Base-by-base conservation (phyloP, 2,329 filamentous ascomycete species). In the Penicillium oxalicum region DNA sequence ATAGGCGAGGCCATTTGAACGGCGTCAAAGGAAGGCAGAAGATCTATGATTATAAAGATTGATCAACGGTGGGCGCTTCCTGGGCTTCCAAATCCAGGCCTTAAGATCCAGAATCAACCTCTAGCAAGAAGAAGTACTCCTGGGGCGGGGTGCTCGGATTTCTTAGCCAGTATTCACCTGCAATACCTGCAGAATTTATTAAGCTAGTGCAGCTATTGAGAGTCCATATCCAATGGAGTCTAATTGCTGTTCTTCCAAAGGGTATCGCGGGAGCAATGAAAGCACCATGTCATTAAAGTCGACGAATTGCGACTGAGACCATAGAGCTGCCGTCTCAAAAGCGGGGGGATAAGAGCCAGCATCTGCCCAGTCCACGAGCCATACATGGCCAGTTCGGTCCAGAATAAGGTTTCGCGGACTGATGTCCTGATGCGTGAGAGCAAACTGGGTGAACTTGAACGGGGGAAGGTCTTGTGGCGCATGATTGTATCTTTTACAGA, bases 301-400 rank as follows among this genome's bases (percentile, higher is more conserved):
- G n/a, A 42, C 26, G 40, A 62, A 62, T 12, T 35, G 40, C 5
- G 38, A 37, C 44, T 55, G 52, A 18, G 33, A 46, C 12, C 36
- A 34, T 34, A 59, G 41, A 13, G 57, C 52, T 33, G 53, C 55
- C 9, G 27, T 56, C 47, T 58, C 55, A 40, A 61, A 58, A 8
- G 37, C 58, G 24, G 53, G 55, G 12, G 58, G 57, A 52, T 62
- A 63, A 33, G 58, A 49, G 48, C 53, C 51, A 6, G 58, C 48
- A 52, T 56, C 5, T 36, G 50, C 52, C 58, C 57, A 57, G 40
- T 41, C 40, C 11, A 41, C 13, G 12, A 41, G 18, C 40, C 40
- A 41, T n/a, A 32, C 28, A n/a, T 49, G 11, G 25, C 38, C 52
- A 40, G 51, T 6, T 9, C 26, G 9, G 25, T 55, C 54, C 28